Percentiles rank a stretch among this genome's conserved stretches.
Evolutionary conservation across 352 stramenopile species (phyloP).

Genomic region (Phytopythium helicoides): DNA sequence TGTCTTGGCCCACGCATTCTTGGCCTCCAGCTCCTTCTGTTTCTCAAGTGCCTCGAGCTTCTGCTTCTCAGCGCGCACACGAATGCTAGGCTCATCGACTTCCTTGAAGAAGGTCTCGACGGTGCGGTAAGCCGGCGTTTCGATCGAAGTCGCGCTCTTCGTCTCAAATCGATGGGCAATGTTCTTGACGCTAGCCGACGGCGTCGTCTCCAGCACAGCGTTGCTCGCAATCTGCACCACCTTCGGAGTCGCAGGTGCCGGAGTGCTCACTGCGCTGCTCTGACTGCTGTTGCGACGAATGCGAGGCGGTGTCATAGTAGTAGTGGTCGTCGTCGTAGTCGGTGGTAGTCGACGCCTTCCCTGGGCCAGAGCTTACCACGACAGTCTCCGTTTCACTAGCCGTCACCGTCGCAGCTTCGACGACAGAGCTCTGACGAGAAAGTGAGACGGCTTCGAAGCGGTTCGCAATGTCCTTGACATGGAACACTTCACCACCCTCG

Average conservation of each 20-base stretch:
- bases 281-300: slow-evolving; percentile 5
- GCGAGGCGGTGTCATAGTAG: background rate
- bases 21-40: slow-evolving; percentile 27
- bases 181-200: slow-evolving; percentile 27
- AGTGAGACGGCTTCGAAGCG: slow-evolving; percentile 1
- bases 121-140: slow-evolving; percentile 11
- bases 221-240: slow-evolving; percentile 1
- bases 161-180: slow-evolving; percentile 65
- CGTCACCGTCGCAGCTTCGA: background rate
- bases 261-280: background rate
- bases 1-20: slow-evolving; percentile 13
- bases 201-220: slow-evolving; percentile 2
- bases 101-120: slow-evolving; percentile 37
- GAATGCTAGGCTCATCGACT: slow-evolving; percentile 31
- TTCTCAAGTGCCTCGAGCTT: slow-evolving; percentile 39
- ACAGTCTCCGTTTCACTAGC: background rate
- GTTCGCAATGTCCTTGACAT: slow-evolving; percentile 4
- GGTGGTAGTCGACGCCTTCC: too few relatives aligned
- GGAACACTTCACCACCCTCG: background rate
- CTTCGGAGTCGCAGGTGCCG: slow-evolving; percentile 12
- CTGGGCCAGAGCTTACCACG: too few relatives aligned
- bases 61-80: slow-evolving; percentile 35
- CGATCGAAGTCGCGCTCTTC: slow-evolving; percentile 52
- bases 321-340: background rate
- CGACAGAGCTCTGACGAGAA: slow-evolving; percentile 3